Evolutionary conservation across 805 yeast genomes (phyloP).

Genomic region (Diddensiella transvaalensis): DNA sequence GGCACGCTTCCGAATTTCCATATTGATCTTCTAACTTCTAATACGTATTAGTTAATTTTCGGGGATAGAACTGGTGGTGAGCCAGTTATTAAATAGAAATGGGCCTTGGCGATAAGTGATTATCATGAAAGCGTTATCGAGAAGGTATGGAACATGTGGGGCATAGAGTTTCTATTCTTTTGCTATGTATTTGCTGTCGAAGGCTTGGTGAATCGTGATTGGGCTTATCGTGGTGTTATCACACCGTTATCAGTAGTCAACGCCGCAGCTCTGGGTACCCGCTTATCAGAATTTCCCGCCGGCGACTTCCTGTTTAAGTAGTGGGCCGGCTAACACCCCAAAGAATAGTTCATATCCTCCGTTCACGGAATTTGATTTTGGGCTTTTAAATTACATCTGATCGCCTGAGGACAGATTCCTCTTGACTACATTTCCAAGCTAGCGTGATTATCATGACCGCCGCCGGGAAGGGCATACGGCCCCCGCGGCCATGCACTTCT

Average conservation of each 20-base stretch:
- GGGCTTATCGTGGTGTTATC: neutral
- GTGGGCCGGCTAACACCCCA: neutral
- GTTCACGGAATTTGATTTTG: neutral
- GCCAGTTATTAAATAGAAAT: too few species aligned
- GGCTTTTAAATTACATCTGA: neutral
- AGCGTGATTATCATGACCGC: neutral
- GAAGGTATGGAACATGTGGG: neutral
- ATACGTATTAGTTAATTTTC: too few species aligned
- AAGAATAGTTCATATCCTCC: neutral
- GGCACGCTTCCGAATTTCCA: neutral
- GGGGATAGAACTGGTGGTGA: too few species aligned
- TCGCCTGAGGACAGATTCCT: too few species aligned
- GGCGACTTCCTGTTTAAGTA: neutral
- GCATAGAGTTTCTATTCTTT: too few species aligned
- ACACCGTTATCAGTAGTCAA: neutral
- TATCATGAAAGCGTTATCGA: neutral
- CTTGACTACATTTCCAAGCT: too few species aligned
- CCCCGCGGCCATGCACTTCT: slow-evolving; percentile 14
- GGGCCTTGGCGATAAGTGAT: neutral
- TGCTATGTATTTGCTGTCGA: neutral
- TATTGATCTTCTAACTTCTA: neutral
- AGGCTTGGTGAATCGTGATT: neutral
- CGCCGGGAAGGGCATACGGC: slow-evolving; percentile 8
- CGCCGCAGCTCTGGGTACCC: neutral
- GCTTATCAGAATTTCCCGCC: neutral